Percentiles rank a stretch among this genome's conserved stretches.
These are phyloP conservation scores for Aureobasidium mangrovei DNA, from an alignment of 2,329 filamentous ascomycete genomes.

Conservation along the genomic window DNA sequence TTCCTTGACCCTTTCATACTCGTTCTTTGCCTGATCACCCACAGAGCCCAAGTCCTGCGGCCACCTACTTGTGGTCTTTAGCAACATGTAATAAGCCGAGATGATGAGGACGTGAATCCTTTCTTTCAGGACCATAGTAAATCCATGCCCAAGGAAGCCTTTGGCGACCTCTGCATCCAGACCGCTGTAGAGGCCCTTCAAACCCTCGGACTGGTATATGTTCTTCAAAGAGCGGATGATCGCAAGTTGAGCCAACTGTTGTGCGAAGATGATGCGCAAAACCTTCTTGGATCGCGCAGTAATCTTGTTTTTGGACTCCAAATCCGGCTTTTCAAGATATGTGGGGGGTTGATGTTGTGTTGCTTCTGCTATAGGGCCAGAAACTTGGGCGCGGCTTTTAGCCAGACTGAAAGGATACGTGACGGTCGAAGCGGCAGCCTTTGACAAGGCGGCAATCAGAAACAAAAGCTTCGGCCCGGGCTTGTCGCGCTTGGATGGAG, in stretches of 20 bases:
- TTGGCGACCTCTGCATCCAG: conserved; percentile 68
- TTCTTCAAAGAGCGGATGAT: conserved; percentile 24
- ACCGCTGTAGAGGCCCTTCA: conserved; percentile 64
- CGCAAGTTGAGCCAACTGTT: conserved; percentile 21
- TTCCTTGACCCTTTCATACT: conserved; percentile 13
- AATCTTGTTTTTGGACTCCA: neutral
- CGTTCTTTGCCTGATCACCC: conserved; percentile 16
- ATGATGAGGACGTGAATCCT: conserved; percentile 64
- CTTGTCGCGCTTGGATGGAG: conserved; percentile 42
- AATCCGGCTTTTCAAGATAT: conserved; percentile 11
- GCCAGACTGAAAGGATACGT: conserved; percentile 83
- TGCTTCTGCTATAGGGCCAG: conserved; percentile 19
- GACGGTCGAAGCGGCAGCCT: conserved; percentile 63
- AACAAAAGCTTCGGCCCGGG: conserved; percentile 51
- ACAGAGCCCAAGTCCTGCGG: conserved; percentile 31
- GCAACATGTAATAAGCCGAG: conserved; percentile 58
- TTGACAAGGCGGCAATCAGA: conserved; percentile 65
- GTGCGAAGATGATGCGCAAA: conserved; percentile 19
- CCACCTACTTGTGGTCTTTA: conserved; percentile 39
- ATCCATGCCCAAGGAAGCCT: conserved; percentile 75
- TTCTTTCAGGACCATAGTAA: conserved; percentile 83
- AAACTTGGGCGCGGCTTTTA: conserved; percentile 68
- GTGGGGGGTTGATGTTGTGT: neutral
- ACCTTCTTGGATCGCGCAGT: conserved; percentile 12
- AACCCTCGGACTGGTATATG: conserved; percentile 48